Evolutionary conservation across 306 rosid genomes (phyloP).

Genomic region (Clitoria ternatea): DNA sequence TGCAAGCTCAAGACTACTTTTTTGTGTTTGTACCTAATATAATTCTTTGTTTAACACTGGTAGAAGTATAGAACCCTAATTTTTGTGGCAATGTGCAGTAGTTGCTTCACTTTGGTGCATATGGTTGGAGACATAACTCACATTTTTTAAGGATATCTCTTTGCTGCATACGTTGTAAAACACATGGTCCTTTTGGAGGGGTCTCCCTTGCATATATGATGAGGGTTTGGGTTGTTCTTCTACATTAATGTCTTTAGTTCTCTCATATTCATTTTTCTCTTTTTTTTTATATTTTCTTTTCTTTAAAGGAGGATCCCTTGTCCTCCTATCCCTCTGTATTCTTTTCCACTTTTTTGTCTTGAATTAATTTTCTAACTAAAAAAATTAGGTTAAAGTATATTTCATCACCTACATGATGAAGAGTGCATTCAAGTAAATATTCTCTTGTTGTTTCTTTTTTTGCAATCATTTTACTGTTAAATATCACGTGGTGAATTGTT

Average conservation of each 20-base stretch:
- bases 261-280: background rate
- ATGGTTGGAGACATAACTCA: conserved; percentile 1
- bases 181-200: background rate
- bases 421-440: conserved; percentile 2
- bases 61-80: background rate
- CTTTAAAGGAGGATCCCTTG: background rate
- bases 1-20: background rate
- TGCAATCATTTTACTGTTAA: background rate
- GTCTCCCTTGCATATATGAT: background rate
- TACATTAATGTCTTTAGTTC: background rate
- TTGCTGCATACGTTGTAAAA: background rate
- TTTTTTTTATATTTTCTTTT: no score
- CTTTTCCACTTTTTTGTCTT: background rate
- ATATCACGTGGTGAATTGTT: background rate
- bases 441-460: background rate
- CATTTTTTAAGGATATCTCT: background rate
- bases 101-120: background rate
- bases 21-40: background rate
- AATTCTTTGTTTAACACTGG: background rate
- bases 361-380: background rate
- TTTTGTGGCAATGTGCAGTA: background rate
- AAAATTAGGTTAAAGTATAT: background rate
- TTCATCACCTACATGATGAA: background rate
- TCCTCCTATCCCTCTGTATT: background rate
- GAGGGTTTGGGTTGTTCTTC: conserved; percentile 8